phyloP scores from a whole-genome alignment of 2,329 filamentous ascomycete species.

The Emergomyces orientalis region DNA sequence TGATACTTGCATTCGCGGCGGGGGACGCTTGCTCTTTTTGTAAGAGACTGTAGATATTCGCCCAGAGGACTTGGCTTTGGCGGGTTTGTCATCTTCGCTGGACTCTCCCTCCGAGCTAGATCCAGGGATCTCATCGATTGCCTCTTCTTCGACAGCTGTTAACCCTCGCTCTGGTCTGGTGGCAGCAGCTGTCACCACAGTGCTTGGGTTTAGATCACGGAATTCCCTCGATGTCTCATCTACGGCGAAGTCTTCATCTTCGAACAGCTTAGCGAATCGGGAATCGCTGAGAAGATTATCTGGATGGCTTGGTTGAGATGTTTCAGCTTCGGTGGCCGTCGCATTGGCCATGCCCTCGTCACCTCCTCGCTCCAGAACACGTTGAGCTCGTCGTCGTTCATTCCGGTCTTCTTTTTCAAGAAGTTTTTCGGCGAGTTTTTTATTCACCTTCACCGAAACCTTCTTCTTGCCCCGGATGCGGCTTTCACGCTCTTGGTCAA shows the following conservation, averaged over 20 bases:
- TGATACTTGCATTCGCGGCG: conserved; percentile 49
- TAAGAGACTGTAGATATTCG: conserved; percentile 49
- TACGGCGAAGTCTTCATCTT: conserved; percentile 85
- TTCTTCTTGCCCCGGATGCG: conserved; percentile 92
- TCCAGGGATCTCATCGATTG: conserved; percentile 41
- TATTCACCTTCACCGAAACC: conserved; percentile 80
- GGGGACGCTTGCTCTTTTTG: conserved; percentile 44
- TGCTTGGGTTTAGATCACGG: conserved; percentile 79
- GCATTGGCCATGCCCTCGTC: conserved; percentile 38
- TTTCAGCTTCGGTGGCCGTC: conserved; percentile 17
- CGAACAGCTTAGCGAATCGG: conserved; percentile 81
- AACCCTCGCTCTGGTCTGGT: conserved; percentile 41
- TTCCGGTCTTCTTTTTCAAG: conserved; percentile 51
- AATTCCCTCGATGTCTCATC: conserved; percentile 87
- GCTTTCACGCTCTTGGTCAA: conserved; percentile 92
- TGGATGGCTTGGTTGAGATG: conserved; percentile 4
- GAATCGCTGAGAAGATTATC: conserved; percentile 66
- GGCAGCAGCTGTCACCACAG: conserved; percentile 35
- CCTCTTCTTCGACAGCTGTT: conserved; percentile 56
- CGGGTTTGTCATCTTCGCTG: conserved; percentile 24
- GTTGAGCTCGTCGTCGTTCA: conserved; percentile 37
- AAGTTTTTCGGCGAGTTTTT: conserved; percentile 53
- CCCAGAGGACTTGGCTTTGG: conserved; percentile 26
- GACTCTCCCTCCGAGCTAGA: conserved; percentile 33
- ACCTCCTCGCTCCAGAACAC: conserved; percentile 46